phyloP scores from a whole-genome alignment of 1,284 basidiomycete species.

The Sanghuangporus weigelae region DNA sequence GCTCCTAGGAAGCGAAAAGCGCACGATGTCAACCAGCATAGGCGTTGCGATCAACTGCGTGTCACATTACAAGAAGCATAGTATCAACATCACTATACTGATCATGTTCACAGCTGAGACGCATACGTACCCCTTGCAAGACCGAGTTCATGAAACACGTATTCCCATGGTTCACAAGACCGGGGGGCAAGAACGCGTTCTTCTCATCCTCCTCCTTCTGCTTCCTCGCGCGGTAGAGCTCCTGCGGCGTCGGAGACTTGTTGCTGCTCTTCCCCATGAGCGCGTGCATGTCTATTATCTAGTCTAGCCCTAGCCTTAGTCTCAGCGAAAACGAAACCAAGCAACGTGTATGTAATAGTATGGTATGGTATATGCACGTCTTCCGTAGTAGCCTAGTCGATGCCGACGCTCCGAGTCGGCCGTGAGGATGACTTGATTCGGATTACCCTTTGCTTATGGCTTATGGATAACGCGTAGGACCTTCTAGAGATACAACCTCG shows the following conservation, averaged over 20 bases:
- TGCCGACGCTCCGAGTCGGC: no score
- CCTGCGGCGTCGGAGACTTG: conserved; percentile 49
- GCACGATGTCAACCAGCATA: conserved; percentile 54
- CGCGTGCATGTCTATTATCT: conserved; percentile 10
- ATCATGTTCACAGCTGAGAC: neutral
- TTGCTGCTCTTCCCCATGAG: conserved; percentile 52
- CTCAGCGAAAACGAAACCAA: no score
- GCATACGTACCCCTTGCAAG: conserved; percentile 51
- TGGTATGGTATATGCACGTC: no score
- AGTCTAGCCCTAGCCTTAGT: no score
- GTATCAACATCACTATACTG: neutral
- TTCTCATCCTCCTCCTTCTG: conserved; percentile 57
- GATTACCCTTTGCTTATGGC: no score
- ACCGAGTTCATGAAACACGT: conserved; percentile 94
- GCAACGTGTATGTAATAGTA: no score
- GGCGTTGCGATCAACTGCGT: conserved; percentile 60
- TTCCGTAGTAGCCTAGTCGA: no score
- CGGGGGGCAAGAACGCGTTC: conserved; percentile 59
- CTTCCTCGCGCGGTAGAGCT: conserved; percentile 52
- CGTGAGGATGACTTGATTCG: no score
- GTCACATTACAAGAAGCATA: conserved; percentile 1
- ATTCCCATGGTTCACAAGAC: conserved; percentile 83
- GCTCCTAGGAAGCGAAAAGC: conserved; percentile 43
- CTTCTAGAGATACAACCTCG: no score
- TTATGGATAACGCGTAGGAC: no score